phyloP scores from a whole-genome alignment of 257 asterid genomes.

The Solanum piurae region DNA sequence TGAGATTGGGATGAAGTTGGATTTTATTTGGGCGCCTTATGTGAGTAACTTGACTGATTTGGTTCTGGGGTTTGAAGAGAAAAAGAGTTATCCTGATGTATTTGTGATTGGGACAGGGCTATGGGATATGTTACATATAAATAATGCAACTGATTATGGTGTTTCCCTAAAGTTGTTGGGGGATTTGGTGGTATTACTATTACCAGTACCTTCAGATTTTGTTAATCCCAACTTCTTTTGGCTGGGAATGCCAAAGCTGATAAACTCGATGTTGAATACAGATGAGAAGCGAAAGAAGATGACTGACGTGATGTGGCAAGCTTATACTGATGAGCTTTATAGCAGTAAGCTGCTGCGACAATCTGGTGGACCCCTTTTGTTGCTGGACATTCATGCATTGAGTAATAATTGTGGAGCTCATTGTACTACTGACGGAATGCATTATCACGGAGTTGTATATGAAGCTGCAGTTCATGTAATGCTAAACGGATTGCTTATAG shows the following conservation, averaged over 20 bases:
- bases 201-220: constrained; percentile 48
- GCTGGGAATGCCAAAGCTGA: constrained; percentile 83
- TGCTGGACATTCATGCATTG: constrained; percentile 55
- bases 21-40: constrained; percentile 87
- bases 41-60: constrained; percentile 56
- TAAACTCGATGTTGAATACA: constrained; percentile 61
- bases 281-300: constrained; percentile 66
- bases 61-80: constrained; percentile 28
- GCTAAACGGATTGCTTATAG: constrained; percentile 79
- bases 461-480: constrained; percentile 69
- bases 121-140: constrained; percentile 88
- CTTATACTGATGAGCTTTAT: constrained; percentile 43
- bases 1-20: constrained; percentile 74
- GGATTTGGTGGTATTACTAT: constrained; percentile 45
- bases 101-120: constrained; percentile 84
- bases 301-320: constrained; percentile 32
- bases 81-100: constrained; percentile 53
- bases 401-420: constrained; percentile 52
- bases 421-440: constrained; percentile 94
- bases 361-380: constrained; percentile 61
- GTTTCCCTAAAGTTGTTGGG: constrained; percentile 30
- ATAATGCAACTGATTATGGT: constrained; percentile 52
- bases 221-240: constrained; percentile 65
- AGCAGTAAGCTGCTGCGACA: constrained; percentile 43
- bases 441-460: constrained; percentile 64